phyloP scores from a whole-genome alignment of 2,329 filamentous ascomycete genomes.

The Penicillium digitatum region DNA sequence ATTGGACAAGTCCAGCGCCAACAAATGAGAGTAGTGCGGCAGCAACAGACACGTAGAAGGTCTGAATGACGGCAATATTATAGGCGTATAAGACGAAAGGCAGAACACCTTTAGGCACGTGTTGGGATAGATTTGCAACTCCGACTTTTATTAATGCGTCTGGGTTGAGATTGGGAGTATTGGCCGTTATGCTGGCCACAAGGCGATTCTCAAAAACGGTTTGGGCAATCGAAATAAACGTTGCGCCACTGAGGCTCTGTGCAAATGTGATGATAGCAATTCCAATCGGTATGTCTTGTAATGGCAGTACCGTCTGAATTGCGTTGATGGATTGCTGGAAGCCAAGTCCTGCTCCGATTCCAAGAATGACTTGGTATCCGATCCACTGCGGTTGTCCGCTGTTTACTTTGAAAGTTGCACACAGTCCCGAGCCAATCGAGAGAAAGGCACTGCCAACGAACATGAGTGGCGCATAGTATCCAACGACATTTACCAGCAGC shows the following conservation, averaged over 20 bases:
- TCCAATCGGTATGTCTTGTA: slow-evolving; percentile 35
- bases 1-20: slow-evolving; percentile 36
- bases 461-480: slow-evolving; percentile 43
- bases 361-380: slow-evolving; percentile 38
- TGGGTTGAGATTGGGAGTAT: slow-evolving; percentile 28
- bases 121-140: slow-evolving; percentile 34
- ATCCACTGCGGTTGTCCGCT: slow-evolving; percentile 33
- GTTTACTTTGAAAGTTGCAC: slow-evolving; percentile 34
- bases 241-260: slow-evolving; percentile 37
- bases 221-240: slow-evolving; percentile 39
- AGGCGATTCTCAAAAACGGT: slow-evolving; percentile 39
- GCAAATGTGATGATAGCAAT: slow-evolving; percentile 37
- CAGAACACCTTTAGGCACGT: slow-evolving; percentile 27
- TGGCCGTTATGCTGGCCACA: slow-evolving; percentile 21
- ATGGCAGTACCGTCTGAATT: slow-evolving; percentile 33
- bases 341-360: slow-evolving; percentile 36
- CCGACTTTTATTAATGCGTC: slow-evolving; percentile 31
- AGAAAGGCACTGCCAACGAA: slow-evolving; percentile 29
- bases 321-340: slow-evolving; percentile 37
- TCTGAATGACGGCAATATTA: slow-evolving; percentile 36
- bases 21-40: slow-evolving; percentile 33
- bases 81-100: slow-evolving; percentile 35
- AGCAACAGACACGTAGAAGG: slow-evolving; percentile 39
- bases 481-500: slow-evolving; percentile 28
- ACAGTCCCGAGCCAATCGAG: slow-evolving; percentile 34